Evolutionary conservation across 179 eudicot species (phyloP).

Genomic region (Spergularia azorica): DNA sequence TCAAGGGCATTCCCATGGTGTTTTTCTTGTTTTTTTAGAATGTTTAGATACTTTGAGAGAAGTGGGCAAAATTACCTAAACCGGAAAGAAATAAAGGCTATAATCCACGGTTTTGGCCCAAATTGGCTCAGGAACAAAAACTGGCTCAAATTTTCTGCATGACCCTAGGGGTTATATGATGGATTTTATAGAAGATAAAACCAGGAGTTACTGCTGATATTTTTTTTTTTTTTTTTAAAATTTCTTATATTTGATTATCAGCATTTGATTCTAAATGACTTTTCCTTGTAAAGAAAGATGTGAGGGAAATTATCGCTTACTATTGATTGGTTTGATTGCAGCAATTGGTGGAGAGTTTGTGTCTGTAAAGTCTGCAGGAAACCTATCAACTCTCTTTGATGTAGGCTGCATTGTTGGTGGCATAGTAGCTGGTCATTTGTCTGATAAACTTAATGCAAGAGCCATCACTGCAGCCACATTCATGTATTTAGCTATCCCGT

Average conservation of each 20-base stretch:
- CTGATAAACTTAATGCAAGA: constrained; percentile 87
- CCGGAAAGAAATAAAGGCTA: too few species aligned
- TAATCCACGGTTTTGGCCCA: too few species aligned
- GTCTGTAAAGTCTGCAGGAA: constrained; percentile 93
- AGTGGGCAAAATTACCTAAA: too few species aligned
- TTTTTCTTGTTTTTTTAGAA: too few species aligned
- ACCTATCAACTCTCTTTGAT: constrained; percentile 88
- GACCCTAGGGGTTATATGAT: too few species aligned
- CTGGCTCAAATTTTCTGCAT: too few species aligned
- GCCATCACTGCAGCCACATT: constrained; percentile 90
- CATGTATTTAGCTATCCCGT: constrained; percentile 83
- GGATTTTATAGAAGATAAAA: too few species aligned
- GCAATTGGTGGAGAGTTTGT: constrained; percentile 83
- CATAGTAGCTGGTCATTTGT: constrained; percentile 82
- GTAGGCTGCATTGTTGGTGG: constrained; percentile 97
- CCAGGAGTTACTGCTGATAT: neutral
- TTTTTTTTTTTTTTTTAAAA: neutral
- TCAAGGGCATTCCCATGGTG: too few species aligned
- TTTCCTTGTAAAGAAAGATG: neutral
- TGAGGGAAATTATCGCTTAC: constrained; percentile 7
- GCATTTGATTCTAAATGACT: neutral
- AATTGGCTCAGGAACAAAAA: too few species aligned
- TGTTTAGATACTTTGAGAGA: too few species aligned
- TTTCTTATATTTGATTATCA: neutral
- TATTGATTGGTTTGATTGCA: constrained; percentile 35